Percentiles rank a stretch among this genome's conserved stretches.
Conservation (phyloP, 2,329 filamentous ascomycete species). For the Cladophialophora exuberans region DNA sequence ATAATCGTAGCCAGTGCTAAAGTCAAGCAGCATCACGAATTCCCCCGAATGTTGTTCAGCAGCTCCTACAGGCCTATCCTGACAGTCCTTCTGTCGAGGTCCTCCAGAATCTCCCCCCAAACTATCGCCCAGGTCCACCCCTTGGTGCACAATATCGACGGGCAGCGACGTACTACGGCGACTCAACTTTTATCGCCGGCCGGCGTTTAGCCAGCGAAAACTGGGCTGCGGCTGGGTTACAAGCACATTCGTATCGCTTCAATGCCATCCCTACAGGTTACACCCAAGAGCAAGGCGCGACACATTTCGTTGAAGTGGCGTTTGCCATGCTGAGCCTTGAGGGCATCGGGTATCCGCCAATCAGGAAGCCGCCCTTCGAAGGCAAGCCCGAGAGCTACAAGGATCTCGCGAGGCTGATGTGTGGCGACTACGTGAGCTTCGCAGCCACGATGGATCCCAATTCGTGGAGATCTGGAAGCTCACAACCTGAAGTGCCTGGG, state of each 20-base stretch:
- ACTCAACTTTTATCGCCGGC: conserved; percentile 5
- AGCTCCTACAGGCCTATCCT: too few relatives aligned
- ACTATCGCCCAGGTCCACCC: too few relatives aligned
- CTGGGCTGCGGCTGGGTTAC: not conserved
- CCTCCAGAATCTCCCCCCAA: too few relatives aligned
- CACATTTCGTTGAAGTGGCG: not conserved
- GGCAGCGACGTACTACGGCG: not conserved
- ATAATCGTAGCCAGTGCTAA: not conserved
- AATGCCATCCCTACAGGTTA: not conserved
- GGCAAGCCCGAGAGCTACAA: not conserved
- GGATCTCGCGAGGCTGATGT: not conserved
- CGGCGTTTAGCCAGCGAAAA: conserved; percentile 29
- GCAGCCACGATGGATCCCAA: conserved; percentile 45
- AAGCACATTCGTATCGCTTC: not conserved
- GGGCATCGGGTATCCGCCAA: not conserved
- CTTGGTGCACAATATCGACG: too few relatives aligned
- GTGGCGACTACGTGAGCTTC: conserved; percentile 34
- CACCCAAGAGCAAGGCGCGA: not conserved
- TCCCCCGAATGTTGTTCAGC: not conserved
- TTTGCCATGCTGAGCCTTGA: not conserved
- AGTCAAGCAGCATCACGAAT: not conserved
- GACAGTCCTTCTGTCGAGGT: too few relatives aligned
- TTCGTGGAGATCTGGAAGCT: conserved; percentile 55
- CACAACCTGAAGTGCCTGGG: conserved; percentile 56
- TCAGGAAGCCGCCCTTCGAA: not conserved